phyloP scores from a whole-genome alignment of 495 filamentous ascomycete genomes.

The Neurospora africana region DNA sequence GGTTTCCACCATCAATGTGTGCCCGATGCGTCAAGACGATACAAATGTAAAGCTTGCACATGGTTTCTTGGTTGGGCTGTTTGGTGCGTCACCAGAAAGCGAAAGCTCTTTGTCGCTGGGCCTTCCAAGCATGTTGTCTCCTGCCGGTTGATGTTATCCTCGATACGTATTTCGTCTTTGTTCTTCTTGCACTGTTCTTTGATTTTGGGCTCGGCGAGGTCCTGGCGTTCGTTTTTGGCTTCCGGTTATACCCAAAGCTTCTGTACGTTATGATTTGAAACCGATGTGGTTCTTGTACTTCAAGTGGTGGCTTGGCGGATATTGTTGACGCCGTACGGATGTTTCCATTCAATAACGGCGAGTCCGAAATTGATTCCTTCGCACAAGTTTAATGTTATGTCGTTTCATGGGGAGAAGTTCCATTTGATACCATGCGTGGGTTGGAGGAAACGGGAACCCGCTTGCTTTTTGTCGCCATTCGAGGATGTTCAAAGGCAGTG shows the following conservation, averaged over 20 bases:
- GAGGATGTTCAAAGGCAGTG: neutral
- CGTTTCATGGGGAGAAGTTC: neutral
- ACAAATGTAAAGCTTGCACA: neutral
- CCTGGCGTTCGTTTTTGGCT: neutral
- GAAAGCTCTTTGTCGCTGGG: neutral
- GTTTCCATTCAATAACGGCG: neutral
- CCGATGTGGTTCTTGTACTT: neutral
- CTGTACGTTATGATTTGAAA: neutral
- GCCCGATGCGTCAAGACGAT: neutral
- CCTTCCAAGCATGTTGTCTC: neutral
- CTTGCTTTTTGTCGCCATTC: neutral
- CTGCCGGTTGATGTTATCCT: neutral
- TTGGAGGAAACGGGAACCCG: neutral
- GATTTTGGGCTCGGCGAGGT: neutral
- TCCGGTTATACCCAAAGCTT: neutral
- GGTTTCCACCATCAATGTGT: neutral
- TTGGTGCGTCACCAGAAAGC: neutral
- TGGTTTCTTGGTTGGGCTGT: neutral
- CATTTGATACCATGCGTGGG: neutral
- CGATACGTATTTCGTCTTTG: neutral
- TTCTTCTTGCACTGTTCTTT: neutral
- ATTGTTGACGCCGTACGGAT: neutral
- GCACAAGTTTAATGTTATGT: neutral
- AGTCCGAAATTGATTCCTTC: neutral
- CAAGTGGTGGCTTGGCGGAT: neutral